These are phyloP conservation scores for Kwoniella sp. DNA, from an alignment of 768 basidiomycete genomes.

Conservation along the genomic window DNA sequence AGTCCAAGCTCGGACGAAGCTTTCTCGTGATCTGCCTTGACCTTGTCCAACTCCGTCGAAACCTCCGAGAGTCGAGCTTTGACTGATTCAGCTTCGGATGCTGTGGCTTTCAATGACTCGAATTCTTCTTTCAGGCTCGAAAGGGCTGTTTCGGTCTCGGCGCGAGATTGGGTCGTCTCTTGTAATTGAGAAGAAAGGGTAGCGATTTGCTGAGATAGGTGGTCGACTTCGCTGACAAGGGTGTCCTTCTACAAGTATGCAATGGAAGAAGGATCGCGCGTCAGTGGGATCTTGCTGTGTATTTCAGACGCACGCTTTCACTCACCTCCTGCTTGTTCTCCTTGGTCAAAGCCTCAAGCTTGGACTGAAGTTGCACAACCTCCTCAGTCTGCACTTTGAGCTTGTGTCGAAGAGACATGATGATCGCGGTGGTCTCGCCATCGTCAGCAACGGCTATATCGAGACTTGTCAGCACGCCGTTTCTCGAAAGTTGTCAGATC, in stretches of 20 bases:
- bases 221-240: constrained; percentile 46
- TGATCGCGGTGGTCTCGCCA: constrained; percentile 76
- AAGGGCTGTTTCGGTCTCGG: constrained; percentile 17
- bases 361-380: constrained; percentile 56
- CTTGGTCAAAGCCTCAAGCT: constrained; percentile 46
- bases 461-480: neutral
- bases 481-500: no score
- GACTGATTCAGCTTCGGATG: constrained; percentile 11
- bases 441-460: constrained; percentile 60
- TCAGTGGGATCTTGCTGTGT: neutral
- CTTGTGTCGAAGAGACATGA: constrained; percentile 78
- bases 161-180: constrained; percentile 13
- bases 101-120: constrained; percentile 14
- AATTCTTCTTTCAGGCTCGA: constrained; percentile 5
- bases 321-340: constrained; percentile 55
- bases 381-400: constrained; percentile 72
- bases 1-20: constrained; percentile 23
- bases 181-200: constrained; percentile 37
- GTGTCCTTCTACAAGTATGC: constrained; percentile 37
- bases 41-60: constrained; percentile 21
- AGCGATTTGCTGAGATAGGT: constrained; percentile 48
- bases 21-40: constrained; percentile 19
- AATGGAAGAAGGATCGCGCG: neutral
- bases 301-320: neutral
- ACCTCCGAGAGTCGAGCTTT: constrained; percentile 14